These are phyloP conservation scores for Pulveroboletus sp. DNA, from an alignment of 768 basidiomycete species.

Conservation along the genomic window DNA sequence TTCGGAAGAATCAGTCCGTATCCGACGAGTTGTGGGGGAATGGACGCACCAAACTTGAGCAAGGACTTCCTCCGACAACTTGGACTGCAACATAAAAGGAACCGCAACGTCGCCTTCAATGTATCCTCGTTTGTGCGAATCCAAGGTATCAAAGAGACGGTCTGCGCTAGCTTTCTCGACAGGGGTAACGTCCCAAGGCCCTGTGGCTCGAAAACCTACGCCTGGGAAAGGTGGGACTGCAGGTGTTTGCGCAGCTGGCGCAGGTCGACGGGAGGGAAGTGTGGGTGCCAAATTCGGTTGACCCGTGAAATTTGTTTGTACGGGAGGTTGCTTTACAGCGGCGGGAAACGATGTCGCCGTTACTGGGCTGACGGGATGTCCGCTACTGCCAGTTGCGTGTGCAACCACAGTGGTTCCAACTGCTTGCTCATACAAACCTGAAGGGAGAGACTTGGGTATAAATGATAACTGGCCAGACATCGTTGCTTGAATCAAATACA, in stretches of 20 bases:
- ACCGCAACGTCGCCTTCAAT: slow-evolving; percentile 94
- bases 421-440: slow-evolving; percentile 83
- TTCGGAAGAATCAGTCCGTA: neutral
- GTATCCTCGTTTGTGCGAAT: slow-evolving; percentile 65
- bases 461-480: slow-evolving; percentile 76
- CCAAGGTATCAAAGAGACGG: slow-evolving; percentile 76
- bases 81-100: slow-evolving; percentile 91
- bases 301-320: slow-evolving; percentile 50
- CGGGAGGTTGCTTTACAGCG: slow-evolving; percentile 59
- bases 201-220: slow-evolving; percentile 21
- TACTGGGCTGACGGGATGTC: slow-evolving; percentile 58
- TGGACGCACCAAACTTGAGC: slow-evolving; percentile 82
- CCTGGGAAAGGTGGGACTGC: slow-evolving; percentile 28
- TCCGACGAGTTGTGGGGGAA: neutral
- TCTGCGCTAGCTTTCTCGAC: slow-evolving; percentile 77
- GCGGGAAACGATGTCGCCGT: slow-evolving; percentile 35
- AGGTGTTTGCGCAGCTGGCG: slow-evolving; percentile 16
- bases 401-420: slow-evolving; percentile 38
- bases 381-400: slow-evolving; percentile 58
- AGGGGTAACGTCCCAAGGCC: slow-evolving; percentile 78
- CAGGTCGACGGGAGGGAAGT: slow-evolving; percentile 21
- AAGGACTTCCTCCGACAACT: slow-evolving; percentile 74
- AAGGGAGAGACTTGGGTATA: slow-evolving; percentile 73
- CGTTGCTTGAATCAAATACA: slow-evolving; percentile 92
- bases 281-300: slow-evolving; percentile 24